Percentiles rank a stretch among this genome's conserved stretches.
These are phyloP conservation scores for Gaertneriomyces semiglobifer DNA, from an alignment of 192 early-diverging fungal genomes.

Conservation along the genomic window DNA sequence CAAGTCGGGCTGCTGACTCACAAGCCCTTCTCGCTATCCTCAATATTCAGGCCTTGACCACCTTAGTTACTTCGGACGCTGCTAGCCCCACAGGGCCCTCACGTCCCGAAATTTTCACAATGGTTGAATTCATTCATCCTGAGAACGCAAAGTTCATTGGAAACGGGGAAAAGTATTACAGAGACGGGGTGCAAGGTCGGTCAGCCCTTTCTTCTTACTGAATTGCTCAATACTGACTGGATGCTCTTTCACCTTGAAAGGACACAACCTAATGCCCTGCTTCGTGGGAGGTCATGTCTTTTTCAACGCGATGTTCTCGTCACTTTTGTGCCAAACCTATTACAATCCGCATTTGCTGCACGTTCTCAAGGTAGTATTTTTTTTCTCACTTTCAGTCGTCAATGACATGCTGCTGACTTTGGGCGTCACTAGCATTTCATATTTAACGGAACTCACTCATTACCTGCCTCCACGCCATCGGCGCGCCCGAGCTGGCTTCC, in stretches of 20 bases:
- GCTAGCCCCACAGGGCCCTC: no score
- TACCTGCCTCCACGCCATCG: constrained; percentile 16
- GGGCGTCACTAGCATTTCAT: constrained; percentile 42
- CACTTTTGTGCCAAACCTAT: constrained; percentile 68
- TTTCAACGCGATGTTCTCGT: constrained; percentile 66
- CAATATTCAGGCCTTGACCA: constrained; percentile 52
- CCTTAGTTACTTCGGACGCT: neutral
- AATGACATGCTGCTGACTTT: constrained; percentile 35
- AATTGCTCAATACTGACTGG: neutral
- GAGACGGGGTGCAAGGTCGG: constrained; percentile 47
- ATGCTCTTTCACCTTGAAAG: constrained; percentile 9
- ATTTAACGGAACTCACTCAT: constrained; percentile 28
- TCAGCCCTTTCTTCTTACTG: neutral
- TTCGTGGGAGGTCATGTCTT: constrained; percentile 74
- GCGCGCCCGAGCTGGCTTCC: neutral
- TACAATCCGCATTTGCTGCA: constrained; percentile 62
- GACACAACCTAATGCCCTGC: constrained; percentile 62
- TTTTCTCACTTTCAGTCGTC: neutral
- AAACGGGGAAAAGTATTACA: constrained; percentile 53
- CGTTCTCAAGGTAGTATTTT: constrained; percentile 39
- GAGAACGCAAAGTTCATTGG: constrained; percentile 77
- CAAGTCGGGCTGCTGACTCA: constrained; percentile 58
- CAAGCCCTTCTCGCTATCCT: constrained; percentile 60
- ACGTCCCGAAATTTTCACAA: constrained; percentile 52
- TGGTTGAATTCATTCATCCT: constrained; percentile 67